Evolutionary conservation across 2,329 filamentous ascomycete species (phyloP), one percentile per base, ranked within the genome.

Genomic region (Trichothecium sympodiale): DNA sequence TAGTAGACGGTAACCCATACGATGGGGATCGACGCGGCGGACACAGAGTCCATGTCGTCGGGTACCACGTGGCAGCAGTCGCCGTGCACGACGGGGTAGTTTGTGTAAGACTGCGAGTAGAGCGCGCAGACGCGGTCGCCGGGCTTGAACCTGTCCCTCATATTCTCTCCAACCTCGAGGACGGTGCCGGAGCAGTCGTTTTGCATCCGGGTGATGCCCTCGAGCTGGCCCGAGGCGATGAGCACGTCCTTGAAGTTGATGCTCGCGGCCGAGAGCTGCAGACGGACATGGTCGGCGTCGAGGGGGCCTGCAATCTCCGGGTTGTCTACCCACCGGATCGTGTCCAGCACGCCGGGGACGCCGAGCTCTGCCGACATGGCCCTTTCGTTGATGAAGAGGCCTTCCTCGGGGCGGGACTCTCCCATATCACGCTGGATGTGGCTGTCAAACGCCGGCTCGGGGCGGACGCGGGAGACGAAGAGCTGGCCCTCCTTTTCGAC

Each of bases 161-260:
- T 41, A 13, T 51, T 47, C 8, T 17, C 8, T 5, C 49, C 48
- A 3, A 38, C 27, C 9, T 33, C 37, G 4, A 31, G 38, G 17
- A 53, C 43, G 17, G 47, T 33, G 27, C 50, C 50, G 3, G 41
- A 33, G n/a, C 34, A 43, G 9, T 14, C 40, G 9, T 54, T 44
- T 10, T 25, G 20, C 20, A 25, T 25, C 6, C 20, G 20, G 20
- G 20, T 25, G 6, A 25, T 25, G 20, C 40, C 5, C 8, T 57
- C 56, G 0, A 59, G 42, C 33, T 56, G 51, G 4, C 57, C 59
- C 13, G 55, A 39, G 3, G 56, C 51, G 16, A 60, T 50, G 3
- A 58, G 46, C 3, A 60, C 51, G 29, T 60, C 56, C 28, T 54
- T 54, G 43, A 39, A 41, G 37, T 41, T 43, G 12, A 45, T 31